Base-by-base conservation (phyloP, 371 early-diverging fungal species). In the Zychaea mexicana region DNA sequence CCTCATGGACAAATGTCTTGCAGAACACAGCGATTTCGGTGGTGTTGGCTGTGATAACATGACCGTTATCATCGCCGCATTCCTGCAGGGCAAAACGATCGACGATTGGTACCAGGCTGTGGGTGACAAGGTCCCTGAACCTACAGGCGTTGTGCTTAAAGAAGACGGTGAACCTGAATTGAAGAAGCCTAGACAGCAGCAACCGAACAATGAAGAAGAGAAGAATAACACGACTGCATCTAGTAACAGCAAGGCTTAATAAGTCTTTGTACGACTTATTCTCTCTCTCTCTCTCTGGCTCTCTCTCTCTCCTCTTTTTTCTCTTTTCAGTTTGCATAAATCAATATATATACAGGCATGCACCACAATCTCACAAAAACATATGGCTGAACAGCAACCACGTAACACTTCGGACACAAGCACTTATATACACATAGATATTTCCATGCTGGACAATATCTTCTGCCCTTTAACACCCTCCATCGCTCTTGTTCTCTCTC, bases 41-140 rank as follows among this genome's bases (percentile, higher is more conserved):
- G 95, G 94, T n/a, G 84, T 96, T 26, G 99, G 99, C 12, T 96
- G 96, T 78, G 99, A 98, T 73, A 98, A 98, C 81, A 98, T 98
- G 99, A 96, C 98, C 0, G 92, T 97, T 13, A 78, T 96, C 39
- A 93, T 98, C 47, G 91, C 95, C 4, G 99, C 85, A 0, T 73
- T 97, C 42, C 79, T 97, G 66, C 84, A 90, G 63, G 95, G 93
- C 52, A 83, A 81, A 67, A 76, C 89, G 12, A 63, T 76, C 56
- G 85, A 87, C 4, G 84, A 89, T 66, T 95, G 95, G 95, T 82
- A 83, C 52, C 67, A 77, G 24, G 38, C 52, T 52, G 65, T 74
- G 58, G 68, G 56, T 30, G 33, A 31, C 3, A 62, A 66, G 36
- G 30, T 60, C 17, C 59, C 47, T 17, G 57, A 46, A 30, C 32